These are phyloP conservation scores for Aspergillus sp. DNA, from an alignment of 2,329 filamentous ascomycete genomes.

Conservation along the genomic window DNA sequence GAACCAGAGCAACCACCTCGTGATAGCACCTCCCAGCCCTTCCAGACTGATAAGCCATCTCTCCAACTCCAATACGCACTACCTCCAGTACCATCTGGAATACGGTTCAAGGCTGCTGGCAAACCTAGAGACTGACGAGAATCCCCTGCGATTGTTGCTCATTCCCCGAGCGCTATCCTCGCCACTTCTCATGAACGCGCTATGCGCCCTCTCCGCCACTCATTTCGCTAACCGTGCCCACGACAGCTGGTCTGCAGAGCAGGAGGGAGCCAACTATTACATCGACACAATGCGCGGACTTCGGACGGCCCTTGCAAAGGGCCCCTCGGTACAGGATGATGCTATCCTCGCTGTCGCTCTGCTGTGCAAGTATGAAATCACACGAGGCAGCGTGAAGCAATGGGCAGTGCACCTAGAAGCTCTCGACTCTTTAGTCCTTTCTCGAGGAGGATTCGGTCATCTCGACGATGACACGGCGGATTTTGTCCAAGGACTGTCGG, in stretches of 20 bases:
- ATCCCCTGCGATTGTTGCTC: constrained; percentile 40
- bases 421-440: constrained; percentile 38
- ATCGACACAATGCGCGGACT: constrained; percentile 39
- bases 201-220: constrained; percentile 44
- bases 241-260: constrained; percentile 29
- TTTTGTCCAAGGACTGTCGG: constrained; percentile 42
- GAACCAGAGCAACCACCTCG: constrained; percentile 2
- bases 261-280: constrained; percentile 39
- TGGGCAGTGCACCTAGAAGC: constrained; percentile 44
- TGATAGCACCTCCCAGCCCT: constrained; percentile 22
- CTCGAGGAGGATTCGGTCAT: constrained; percentile 36
- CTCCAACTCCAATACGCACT: constrained; percentile 37
- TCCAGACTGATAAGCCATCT: constrained; percentile 31
- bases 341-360: constrained; percentile 41
- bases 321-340: constrained; percentile 34
- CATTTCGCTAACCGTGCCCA: constrained; percentile 40
- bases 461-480: constrained; percentile 37
- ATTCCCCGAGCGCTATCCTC: constrained; percentile 44
- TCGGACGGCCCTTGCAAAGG: constrained; percentile 30
- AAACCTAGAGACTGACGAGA: constrained; percentile 43
- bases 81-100: constrained; percentile 44
- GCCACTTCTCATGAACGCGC: constrained; percentile 41
- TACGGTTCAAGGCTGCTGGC: constrained; percentile 39
- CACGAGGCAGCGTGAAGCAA: constrained; percentile 44
- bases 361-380: constrained; percentile 45